A percentile compares a stretch with the other conserved stretches of the same genome.
These are phyloP conservation scores for Maudiozyma humilis DNA, from an alignment of 1,139 yeast genomes.

Conservation along the genomic window DNA sequence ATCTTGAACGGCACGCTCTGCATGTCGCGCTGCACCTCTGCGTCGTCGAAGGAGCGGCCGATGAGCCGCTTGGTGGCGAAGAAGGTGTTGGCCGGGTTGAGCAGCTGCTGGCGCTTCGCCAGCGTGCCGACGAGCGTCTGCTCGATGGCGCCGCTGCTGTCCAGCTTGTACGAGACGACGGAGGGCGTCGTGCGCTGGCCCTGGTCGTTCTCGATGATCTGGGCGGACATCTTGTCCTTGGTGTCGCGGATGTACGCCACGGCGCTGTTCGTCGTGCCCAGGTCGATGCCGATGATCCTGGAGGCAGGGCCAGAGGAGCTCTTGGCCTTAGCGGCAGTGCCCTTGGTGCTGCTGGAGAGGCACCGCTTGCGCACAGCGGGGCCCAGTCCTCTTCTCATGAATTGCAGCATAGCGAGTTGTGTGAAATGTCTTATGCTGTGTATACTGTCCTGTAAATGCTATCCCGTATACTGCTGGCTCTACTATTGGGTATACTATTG, in stretches of 20 bases:
- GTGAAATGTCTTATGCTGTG: too few species aligned
- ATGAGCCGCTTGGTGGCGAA: constrained; percentile 68
- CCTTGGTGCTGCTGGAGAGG: too few species aligned
- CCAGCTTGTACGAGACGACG: constrained; percentile 49
- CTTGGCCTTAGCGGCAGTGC: too few species aligned
- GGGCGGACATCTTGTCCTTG: constrained; percentile 40
- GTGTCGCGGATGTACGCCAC: constrained; percentile 43
- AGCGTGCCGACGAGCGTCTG: constrained; percentile 49
- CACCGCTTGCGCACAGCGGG: too few species aligned
- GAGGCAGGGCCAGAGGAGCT: constrained; percentile 1
- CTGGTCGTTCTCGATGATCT: constrained; percentile 57
- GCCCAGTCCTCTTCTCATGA: too few species aligned
- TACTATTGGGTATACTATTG: too few species aligned
- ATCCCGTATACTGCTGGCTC: too few species aligned
- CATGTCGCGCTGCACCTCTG: constrained; percentile 57
- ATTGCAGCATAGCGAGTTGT: too few species aligned
- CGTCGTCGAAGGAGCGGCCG: constrained; percentile 56
- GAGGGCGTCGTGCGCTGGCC: constrained; percentile 71
- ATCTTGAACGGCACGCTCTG: constrained; percentile 48
- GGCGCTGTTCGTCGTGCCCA: constrained; percentile 78
- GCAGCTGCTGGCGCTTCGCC: constrained; percentile 59
- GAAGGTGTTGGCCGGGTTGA: constrained; percentile 62
- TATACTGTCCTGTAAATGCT: too few species aligned
- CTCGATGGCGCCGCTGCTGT: constrained; percentile 31
- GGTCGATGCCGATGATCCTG: constrained; percentile 62